Percentiles rank a stretch among this genome's conserved stretches.
Evolutionary conservation across 2,329 filamentous ascomycete species (phyloP).

Genomic region (Alternaria incomplexa): DNA sequence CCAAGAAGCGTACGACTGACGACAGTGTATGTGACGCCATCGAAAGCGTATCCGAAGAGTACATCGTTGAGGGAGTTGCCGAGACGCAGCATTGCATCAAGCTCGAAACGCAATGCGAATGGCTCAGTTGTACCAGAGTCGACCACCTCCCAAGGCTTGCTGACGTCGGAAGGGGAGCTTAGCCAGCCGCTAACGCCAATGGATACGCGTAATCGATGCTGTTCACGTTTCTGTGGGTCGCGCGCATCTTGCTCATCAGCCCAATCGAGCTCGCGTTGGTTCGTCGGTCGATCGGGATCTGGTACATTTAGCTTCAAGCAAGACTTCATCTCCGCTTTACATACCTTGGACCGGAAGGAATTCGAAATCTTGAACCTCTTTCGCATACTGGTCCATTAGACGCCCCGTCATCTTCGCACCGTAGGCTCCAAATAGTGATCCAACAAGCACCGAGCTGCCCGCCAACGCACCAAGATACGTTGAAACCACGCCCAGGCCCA

Average conservation of each 20-base stretch:
- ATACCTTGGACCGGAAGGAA: conserved; percentile 73
- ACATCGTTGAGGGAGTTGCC: conserved; percentile 78
- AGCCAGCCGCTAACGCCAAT: conserved; percentile 85
- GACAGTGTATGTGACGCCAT: conserved; percentile 72
- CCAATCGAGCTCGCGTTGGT: conserved; percentile 29
- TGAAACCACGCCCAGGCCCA: conserved; percentile 77
- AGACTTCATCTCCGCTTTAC: background rate
- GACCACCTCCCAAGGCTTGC: conserved; percentile 77
- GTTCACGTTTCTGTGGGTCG: conserved; percentile 37
- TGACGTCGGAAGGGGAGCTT: conserved; percentile 70
- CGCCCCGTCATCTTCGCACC: conserved; percentile 79
- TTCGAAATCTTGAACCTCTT: conserved; percentile 85
- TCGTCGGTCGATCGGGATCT: conserved; percentile 32
- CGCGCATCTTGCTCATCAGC: conserved; percentile 33
- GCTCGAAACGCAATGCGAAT: conserved; percentile 83
- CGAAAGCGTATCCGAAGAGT: conserved; percentile 79
- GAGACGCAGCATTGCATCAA: conserved; percentile 75
- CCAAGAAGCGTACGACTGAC: conserved; percentile 64
- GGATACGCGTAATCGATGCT: conserved; percentile 67
- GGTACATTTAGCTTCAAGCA: background rate
- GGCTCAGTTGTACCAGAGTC: conserved; percentile 71
- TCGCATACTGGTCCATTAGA: conserved; percentile 82
- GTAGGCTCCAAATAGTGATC: conserved; percentile 87
- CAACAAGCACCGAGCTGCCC: conserved; percentile 78
- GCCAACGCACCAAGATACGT: conserved; percentile 79